Evolutionary conservation across 768 basidiomycete genomes (phyloP).

Genomic region (Hortiboletus campestris): DNA sequence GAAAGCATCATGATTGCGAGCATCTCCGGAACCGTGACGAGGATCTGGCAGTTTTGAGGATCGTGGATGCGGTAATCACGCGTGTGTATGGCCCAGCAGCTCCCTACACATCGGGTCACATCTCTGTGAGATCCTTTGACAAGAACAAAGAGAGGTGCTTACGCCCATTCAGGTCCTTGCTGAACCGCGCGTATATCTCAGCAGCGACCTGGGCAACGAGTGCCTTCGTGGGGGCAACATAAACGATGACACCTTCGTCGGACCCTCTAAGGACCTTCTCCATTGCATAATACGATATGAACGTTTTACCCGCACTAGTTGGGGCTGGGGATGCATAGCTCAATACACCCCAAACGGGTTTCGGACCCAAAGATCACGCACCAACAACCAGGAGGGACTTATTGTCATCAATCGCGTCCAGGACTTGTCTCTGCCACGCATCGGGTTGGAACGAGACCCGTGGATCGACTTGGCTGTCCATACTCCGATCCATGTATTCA

Average conservation of each 20-base stretch:
- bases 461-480: constrained; percentile 57
- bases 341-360: background rate
- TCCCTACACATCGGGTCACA: constrained; percentile 35
- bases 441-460: constrained; percentile 67
- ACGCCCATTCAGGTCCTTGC: constrained; percentile 51
- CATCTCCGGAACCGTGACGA: constrained; percentile 74
- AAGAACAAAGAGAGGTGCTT: constrained; percentile 18
- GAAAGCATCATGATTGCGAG: constrained; percentile 68
- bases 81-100: constrained; percentile 65
- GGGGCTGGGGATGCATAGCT: constrained; percentile 43
- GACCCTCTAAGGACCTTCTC: constrained; percentile 60
- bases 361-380: constrained; percentile 23
- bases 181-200: constrained; percentile 70
- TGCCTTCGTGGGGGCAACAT: constrained; percentile 75
- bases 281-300: constrained; percentile 79
- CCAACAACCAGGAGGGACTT: constrained; percentile 67
- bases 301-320: constrained; percentile 74
- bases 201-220: constrained; percentile 71
- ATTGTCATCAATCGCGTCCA: constrained; percentile 59
- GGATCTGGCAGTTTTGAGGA: constrained; percentile 65
- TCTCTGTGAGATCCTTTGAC: background rate
- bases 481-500: constrained; percentile 68
- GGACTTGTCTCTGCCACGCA: constrained; percentile 65
- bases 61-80: constrained; percentile 63
- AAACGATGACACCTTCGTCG: constrained; percentile 67